Conservation (phyloP, 306 rosid species). For the Fragaria ananassa region DNA sequence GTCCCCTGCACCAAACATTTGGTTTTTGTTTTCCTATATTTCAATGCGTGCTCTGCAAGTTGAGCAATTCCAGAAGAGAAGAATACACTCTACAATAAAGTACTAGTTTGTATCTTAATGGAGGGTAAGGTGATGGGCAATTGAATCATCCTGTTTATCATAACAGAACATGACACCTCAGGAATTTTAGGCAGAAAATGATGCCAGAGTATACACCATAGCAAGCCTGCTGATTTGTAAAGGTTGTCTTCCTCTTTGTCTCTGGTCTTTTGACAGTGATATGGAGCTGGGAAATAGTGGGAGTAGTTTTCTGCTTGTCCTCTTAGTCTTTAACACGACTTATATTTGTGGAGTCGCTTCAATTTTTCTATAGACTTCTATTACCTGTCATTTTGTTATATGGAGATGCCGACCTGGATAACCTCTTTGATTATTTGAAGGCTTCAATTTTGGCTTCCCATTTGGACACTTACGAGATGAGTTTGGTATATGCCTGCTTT, state of each 20-base stretch:
- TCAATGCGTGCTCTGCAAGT: neutral
- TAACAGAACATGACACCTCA: neutral
- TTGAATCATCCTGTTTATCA: neutral
- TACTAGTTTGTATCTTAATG: neutral
- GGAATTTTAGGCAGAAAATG: neutral
- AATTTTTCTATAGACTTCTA: neutral
- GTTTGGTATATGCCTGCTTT: constrained; percentile 8
- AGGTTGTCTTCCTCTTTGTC: constrained; percentile 1
- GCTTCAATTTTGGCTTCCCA: constrained; percentile 6
- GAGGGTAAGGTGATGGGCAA: neutral
- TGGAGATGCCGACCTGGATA: neutral
- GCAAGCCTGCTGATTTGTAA: constrained; percentile 5
- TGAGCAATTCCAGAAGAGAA: neutral
- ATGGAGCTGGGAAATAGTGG: neutral
- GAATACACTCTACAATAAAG: neutral
- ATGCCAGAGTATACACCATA: neutral
- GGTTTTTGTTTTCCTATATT: neutral
- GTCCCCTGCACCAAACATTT: neutral
- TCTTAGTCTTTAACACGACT: neutral
- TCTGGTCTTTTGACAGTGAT: constrained; percentile 5
- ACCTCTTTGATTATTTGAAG: neutral
- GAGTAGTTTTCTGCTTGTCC: neutral
- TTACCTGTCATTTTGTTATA: neutral
- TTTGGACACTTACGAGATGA: constrained; percentile 1
- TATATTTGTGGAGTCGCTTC: neutral